Base-by-base conservation (phyloP, 495 filamentous ascomycete genomes). In the Podospora bellae-mahoneyi region DNA sequence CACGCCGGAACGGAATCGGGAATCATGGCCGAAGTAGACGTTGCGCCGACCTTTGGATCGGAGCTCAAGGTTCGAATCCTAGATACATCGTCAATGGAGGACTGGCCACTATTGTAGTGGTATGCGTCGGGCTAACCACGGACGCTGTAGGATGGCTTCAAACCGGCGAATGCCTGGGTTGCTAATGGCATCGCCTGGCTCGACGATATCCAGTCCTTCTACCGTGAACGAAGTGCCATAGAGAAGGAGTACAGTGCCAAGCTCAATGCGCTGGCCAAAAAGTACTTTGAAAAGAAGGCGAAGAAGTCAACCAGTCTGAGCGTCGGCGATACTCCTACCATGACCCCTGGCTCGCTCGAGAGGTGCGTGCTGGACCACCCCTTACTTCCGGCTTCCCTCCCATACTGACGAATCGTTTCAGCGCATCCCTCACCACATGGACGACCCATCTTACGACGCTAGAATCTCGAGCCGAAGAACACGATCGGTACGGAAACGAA, bases 361-460 rank as follows among this genome's bases (percentile, higher is more conserved):
- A 94, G 89, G 89, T 89, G 76, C 53, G 80, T 48, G 61, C 27
- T 48, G 19, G 61, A 16, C 10, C 3, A 16, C 56, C 30, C 10
- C 59, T 32, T 2, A 6, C 30, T 27, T 61, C 26, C 26, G 2
- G 59, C 0, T 7, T 26, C 15, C 9, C 23, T 54, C 9, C 60
- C 54, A 34, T 60, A 16, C n/a, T 63, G 53, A n/a, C 67, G 66
- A 61, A 58, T 61, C 67, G 71, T 62, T 70, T 61, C 69, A 86
- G 93, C 76, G 94, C 96, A 28, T 97, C 93, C 34, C 85, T 99
- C 73, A 97, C 94, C 7, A 98, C 95, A 39, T 99, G 95, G 95
- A 91, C 91, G 13, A 93, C 93, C 9, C 96, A 97, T 78, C 85
- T 99, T 59, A 91, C 86, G 7, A 92, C 93, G 0, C 85, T 97